Conservation (phyloP, 257 asterid species). For the Nicotiana attenuata region DNA sequence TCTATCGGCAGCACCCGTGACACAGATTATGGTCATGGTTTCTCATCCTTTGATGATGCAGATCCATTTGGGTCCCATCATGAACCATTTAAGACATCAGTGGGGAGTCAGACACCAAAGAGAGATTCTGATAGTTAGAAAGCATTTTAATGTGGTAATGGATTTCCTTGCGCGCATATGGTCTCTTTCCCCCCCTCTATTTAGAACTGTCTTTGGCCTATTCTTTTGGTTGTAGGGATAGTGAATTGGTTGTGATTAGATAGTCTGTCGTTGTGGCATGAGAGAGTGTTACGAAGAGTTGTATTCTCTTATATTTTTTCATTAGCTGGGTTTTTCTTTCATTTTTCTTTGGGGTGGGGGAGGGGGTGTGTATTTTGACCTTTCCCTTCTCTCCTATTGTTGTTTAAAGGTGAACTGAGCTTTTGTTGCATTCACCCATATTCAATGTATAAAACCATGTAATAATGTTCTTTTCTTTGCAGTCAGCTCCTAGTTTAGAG, state of each 20-base stretch:
- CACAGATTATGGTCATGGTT: constrained; percentile 58
- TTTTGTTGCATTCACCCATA: constrained; percentile 15
- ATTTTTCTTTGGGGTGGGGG: neutral
- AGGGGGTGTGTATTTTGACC: neutral
- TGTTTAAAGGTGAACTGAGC: neutral
- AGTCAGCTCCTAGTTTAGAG: constrained; percentile 7
- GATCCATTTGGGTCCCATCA: constrained; percentile 69
- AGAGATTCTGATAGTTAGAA: constrained; percentile 74
- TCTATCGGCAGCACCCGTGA: constrained; percentile 58
- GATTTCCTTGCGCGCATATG: neutral
- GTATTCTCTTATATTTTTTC: neutral
- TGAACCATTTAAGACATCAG: constrained; percentile 57
- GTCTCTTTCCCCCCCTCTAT: neutral
- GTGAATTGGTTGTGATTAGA: constrained; percentile 1
- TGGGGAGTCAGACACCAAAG: constrained; percentile 60
- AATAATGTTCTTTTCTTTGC: constrained; percentile 8
- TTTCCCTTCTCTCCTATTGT: neutral
- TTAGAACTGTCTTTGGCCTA: neutral
- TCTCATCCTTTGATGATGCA: constrained; percentile 70
- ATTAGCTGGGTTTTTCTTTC: neutral
- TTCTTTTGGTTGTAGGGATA: constrained; percentile 1
- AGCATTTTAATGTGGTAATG: constrained; percentile 48
- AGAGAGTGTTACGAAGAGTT: neutral
- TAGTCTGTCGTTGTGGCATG: neutral
- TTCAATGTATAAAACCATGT: constrained; percentile 25